These are phyloP conservation scores for Linum tenue DNA, from an alignment of 345 rosid species.

Conservation along the genomic window DNA sequence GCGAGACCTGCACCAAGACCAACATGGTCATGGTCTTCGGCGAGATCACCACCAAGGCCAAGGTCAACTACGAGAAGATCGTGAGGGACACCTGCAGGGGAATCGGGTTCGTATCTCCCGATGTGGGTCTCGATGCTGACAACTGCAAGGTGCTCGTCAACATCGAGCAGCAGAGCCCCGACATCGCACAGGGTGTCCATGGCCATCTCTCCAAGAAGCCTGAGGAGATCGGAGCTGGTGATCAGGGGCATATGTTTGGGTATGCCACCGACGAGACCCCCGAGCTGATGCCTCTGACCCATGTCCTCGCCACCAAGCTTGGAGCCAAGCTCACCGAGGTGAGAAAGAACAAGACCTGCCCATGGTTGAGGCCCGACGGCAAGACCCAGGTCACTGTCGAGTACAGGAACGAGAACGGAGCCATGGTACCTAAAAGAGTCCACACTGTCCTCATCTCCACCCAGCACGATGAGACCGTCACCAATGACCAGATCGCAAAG, in stretches of 20 bases:
- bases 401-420: slow-evolving; percentile 56
- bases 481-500: slow-evolving; percentile 56
- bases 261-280: slow-evolving; percentile 77
- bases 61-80: slow-evolving; percentile 60
- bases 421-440: slow-evolving; percentile 62
- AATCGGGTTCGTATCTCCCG: slow-evolving; percentile 57
- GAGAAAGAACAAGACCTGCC: slow-evolving; percentile 66
- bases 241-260: slow-evolving; percentile 78
- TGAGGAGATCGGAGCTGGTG: slow-evolving; percentile 86
- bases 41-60: slow-evolving; percentile 70
- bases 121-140: slow-evolving; percentile 75
- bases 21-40: slow-evolving; percentile 84
- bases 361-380: slow-evolving; percentile 79
- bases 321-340: slow-evolving; percentile 83
- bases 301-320: slow-evolving; percentile 69
- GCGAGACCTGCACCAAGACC: slow-evolving; percentile 78
- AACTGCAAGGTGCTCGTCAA: slow-evolving; percentile 59
- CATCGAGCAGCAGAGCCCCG: slow-evolving; percentile 76
- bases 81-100: slow-evolving; percentile 70
- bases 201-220: slow-evolving; percentile 72
- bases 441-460: slow-evolving; percentile 77
- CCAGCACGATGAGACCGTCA: slow-evolving; percentile 73
- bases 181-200: slow-evolving; percentile 76
- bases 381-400: slow-evolving; percentile 77
- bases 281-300: slow-evolving; percentile 71